A percentile compares a stretch with the other conserved stretches of the same genome.
Conservation (phyloP, 2,329 filamentous ascomycete genomes). For the Podosphaera fusca region DNA sequence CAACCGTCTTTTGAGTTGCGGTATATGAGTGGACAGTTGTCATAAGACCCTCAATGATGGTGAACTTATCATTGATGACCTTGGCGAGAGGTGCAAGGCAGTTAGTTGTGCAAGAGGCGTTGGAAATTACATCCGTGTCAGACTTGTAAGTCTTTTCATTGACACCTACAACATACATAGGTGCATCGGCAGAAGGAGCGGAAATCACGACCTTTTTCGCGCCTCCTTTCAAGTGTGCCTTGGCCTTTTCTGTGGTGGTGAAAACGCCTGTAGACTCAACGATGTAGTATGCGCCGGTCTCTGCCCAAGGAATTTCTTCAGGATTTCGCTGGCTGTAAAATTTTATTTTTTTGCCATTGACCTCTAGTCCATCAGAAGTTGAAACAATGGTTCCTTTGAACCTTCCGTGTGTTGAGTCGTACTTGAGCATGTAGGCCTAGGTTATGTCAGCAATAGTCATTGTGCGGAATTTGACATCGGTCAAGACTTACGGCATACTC, state of each 20-base stretch:
- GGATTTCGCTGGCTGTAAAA: conserved; percentile 92
- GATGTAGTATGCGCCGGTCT: conserved; percentile 76
- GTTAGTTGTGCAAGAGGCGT: conserved; percentile 99
- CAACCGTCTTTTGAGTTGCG: conserved; percentile 97
- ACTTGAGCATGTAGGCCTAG: conserved; percentile 98
- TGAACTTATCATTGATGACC: conserved; percentile 97
- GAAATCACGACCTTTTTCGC: conserved; percentile 97
- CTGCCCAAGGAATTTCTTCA: conserved; percentile 67
- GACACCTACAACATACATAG: conserved; percentile 99
- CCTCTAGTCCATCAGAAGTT: conserved; percentile 43
- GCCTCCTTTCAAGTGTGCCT: conserved; percentile 80
- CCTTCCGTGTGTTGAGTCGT: conserved; percentile 86
- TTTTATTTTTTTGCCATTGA: conserved; percentile 87
- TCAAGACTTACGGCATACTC: conserved; percentile 69
- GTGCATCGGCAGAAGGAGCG: conserved; percentile 79
- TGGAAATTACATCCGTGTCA: conserved; percentile 84
- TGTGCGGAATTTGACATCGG: neutral
- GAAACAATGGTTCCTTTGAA: conserved; percentile 83
- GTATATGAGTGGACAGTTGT: conserved; percentile 99
- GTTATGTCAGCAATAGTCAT: conserved; percentile 3
- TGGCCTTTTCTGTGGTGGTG: conserved; percentile 94
- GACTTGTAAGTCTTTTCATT: conserved; percentile 88
- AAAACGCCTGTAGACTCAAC: conserved; percentile 98
- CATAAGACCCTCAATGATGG: conserved; percentile 96
- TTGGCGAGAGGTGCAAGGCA: conserved; percentile 98